phyloP scores from a whole-genome alignment of 768 basidiomycete genomes.

The Crassisporium funariophilum region DNA sequence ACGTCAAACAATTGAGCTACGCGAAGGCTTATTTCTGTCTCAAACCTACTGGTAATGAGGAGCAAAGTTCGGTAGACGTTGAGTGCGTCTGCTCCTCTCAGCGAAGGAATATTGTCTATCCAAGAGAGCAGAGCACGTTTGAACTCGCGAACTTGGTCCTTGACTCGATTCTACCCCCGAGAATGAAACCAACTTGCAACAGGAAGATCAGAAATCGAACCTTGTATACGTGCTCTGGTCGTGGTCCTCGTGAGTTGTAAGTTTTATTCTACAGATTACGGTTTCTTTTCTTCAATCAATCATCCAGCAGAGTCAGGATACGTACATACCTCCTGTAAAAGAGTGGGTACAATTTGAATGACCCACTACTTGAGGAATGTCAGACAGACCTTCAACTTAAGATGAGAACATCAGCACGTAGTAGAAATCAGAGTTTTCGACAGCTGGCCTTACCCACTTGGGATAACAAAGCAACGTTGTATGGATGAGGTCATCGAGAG shows the following conservation, averaged over 20 bases:
- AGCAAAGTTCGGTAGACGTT: conserved; percentile 5
- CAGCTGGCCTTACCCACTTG: conserved; percentile 2
- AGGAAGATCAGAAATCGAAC: not conserved
- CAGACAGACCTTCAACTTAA: conserved; percentile 9
- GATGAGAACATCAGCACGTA: too few species aligned
- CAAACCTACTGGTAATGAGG: conserved; percentile 3
- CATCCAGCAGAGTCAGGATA: too few species aligned
- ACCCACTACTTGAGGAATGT: too few species aligned
- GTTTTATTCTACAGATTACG: conserved; percentile 2
- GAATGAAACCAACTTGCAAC: not conserved
- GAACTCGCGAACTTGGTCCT: not conserved
- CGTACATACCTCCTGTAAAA: too few species aligned
- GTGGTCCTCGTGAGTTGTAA: conserved; percentile 1
- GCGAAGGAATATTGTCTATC: conserved; percentile 6
- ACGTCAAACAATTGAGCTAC: not conserved
- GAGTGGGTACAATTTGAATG: too few species aligned
- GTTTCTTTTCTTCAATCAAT: too few species aligned
- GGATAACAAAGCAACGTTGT: conserved; percentile 6
- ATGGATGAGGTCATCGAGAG: conserved; percentile 3
- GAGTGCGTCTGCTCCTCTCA: conserved; percentile 2
- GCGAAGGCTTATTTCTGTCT: not conserved
- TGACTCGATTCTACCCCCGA: conserved; percentile 5
- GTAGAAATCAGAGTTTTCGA: not conserved
- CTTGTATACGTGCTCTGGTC: conserved; percentile 6
- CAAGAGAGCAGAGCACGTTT: conserved; percentile 4